These are phyloP conservation scores for Vitis hybrid DNA, from an alignment of 177 flowering plant genomes.

Conservation along the genomic window DNA sequence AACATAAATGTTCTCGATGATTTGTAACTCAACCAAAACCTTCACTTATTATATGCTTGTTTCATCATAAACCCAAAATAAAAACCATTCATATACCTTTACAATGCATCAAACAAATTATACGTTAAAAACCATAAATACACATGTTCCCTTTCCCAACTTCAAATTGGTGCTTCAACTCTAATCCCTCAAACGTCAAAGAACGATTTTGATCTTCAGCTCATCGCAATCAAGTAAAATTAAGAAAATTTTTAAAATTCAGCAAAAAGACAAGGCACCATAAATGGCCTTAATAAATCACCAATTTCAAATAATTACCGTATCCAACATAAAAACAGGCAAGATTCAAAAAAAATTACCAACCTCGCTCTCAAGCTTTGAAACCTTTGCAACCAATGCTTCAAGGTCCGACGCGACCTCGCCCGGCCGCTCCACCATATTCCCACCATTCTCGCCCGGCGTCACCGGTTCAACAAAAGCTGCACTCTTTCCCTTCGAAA, in stretches of 20 bases:
- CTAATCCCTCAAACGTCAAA: no score
- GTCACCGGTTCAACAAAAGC: slow-evolving; percentile 33
- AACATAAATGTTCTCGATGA: no score
- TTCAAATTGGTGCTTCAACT: no score
- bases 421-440: slow-evolving; percentile 11
- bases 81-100: no score
- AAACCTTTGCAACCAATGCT: slow-evolving; percentile 32
- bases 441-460: slow-evolving; percentile 35
- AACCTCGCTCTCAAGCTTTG: slow-evolving; percentile 75
- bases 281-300: not conserved
- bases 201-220: no score
- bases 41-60: no score
- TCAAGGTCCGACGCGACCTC: slow-evolving; percentile 32
- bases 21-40: no score
- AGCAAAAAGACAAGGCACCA: not conserved
- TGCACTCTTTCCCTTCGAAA: slow-evolving; percentile 46
- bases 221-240: no score
- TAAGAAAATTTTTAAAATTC: not conserved
- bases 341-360: not conserved
- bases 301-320: not conserved
- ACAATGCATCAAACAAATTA: no score
- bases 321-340: not conserved
- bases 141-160: no score
- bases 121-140: no score
- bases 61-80: no score